Conservation (phyloP, 208 protist genomes). For the Trypanosoma cruzi region DNA sequence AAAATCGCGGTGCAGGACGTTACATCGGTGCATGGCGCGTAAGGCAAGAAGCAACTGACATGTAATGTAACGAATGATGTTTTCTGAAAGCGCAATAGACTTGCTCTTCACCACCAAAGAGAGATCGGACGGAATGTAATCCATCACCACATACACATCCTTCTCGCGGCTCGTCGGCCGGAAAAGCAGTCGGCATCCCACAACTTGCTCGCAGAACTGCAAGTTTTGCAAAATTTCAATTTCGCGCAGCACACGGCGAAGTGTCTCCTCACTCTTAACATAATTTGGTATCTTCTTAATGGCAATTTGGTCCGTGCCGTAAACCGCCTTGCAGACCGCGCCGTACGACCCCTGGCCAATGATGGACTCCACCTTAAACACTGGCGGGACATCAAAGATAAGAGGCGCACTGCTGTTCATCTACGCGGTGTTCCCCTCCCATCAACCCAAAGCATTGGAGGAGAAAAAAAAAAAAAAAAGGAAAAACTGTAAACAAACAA, state of each 20-base stretch:
- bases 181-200: conserved; percentile 87
- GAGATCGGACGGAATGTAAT: conserved; percentile 86
- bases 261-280: conserved; percentile 77
- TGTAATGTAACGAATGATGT: conserved; percentile 83
- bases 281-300: conserved; percentile 93
- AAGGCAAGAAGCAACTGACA: conserved; percentile 89
- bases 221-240: conserved; percentile 86
- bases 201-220: conserved; percentile 89
- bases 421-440: background rate
- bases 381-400: conserved; percentile 88
- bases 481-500: background rate
- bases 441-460: background rate
- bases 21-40: conserved; percentile 86
- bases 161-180: conserved; percentile 89
- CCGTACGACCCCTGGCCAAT: conserved; percentile 94
- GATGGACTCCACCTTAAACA: conserved; percentile 90
- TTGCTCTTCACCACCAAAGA: conserved; percentile 84
- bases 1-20: conserved; percentile 87
- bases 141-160: conserved; percentile 93
- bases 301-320: conserved; percentile 73
- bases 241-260: conserved; percentile 86
- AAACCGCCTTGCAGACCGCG: conserved; percentile 91
- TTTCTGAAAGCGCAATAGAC: conserved; percentile 74
- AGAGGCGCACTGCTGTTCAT: conserved; percentile 46
- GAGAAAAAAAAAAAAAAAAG: background rate